Conservation (phyloP, 306 rosid species). For the Sicyos edulis region DNA sequence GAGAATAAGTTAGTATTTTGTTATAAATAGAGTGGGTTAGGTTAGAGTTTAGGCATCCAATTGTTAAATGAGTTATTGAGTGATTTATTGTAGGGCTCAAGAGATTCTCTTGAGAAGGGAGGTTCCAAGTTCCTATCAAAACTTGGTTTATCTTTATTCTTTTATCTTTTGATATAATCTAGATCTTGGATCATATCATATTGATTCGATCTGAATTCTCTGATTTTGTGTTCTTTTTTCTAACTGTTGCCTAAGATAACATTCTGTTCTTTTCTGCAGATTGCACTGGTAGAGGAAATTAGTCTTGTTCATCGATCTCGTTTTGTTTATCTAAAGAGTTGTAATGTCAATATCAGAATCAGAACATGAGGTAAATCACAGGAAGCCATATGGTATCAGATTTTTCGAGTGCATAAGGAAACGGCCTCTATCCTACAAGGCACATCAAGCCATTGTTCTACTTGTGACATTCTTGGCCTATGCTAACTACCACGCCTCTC, state of each 20-base stretch:
- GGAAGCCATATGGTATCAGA: conserved; percentile 53
- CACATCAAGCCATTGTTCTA: conserved; percentile 74
- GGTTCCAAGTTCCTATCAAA: too few species aligned
- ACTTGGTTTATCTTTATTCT: too few species aligned
- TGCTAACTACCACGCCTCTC: conserved; percentile 80
- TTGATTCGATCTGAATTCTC: not conserved
- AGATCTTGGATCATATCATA: too few species aligned
- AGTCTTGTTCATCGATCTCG: conserved; percentile 24
- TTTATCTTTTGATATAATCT: too few species aligned
- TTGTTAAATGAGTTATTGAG: too few species aligned
- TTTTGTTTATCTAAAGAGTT: conserved; percentile 20
- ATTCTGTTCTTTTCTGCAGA: conserved; percentile 19
- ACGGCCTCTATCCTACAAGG: conserved; percentile 61
- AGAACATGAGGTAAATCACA: conserved; percentile 25
- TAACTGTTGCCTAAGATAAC: not conserved
- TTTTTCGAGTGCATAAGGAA: conserved; percentile 47
- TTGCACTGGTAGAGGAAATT: conserved; percentile 29
- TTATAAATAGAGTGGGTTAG: too few species aligned
- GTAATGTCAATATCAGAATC: conserved; percentile 50
- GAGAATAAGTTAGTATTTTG: too few species aligned
- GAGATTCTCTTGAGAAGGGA: too few species aligned
- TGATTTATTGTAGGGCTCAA: too few species aligned
- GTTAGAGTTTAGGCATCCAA: too few species aligned
- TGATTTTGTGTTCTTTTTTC: not conserved
- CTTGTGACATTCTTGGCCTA: conserved; percentile 79